These are phyloP conservation scores for Euphrasia arctica DNA, from an alignment of 305 asterid genomes.

Conservation along the genomic window DNA sequence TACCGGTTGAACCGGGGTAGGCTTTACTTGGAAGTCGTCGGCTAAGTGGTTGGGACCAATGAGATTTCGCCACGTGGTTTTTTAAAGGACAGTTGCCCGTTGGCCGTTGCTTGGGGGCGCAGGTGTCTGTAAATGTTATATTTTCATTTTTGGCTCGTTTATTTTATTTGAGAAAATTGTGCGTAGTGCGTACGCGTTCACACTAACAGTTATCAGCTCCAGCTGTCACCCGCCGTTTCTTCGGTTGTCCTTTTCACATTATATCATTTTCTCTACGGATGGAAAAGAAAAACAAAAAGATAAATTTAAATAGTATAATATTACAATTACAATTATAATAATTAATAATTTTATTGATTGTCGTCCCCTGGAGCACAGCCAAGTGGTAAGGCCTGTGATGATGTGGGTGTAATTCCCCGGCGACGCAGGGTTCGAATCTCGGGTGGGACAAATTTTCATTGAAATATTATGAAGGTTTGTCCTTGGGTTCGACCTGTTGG, in stretches of 20 bases:
- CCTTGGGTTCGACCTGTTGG: no score
- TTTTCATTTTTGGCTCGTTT: neutral
- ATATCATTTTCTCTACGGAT: no score
- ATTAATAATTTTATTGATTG: no score
- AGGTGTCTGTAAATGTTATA: neutral
- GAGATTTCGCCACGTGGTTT: neutral
- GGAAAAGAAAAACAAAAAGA: no score
- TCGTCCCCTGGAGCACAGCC: no score
- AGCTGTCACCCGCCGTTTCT: slow-evolving; percentile 7
- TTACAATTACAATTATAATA: no score
- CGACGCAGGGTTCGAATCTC: no score
- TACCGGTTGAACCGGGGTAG: slow-evolving; percentile 14
- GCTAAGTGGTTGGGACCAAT: slow-evolving; percentile 14
- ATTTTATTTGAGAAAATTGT: slow-evolving; percentile 29
- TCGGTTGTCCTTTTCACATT: slow-evolving; percentile 22
- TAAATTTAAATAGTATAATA: no score
- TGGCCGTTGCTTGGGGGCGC: slow-evolving; percentile 21
- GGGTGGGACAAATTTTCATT: no score
- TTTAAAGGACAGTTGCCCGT: slow-evolving; percentile 23
- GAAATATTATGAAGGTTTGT: no score
- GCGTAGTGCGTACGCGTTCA: slow-evolving; percentile 26
- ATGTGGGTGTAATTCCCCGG: no score
- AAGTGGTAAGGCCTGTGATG: no score
- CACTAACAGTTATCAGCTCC: slow-evolving; percentile 4
- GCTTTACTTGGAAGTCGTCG: slow-evolving; percentile 1